phyloP scores from a whole-genome alignment of 352 stramenopile species.

The Phytopythium montanum region DNA sequence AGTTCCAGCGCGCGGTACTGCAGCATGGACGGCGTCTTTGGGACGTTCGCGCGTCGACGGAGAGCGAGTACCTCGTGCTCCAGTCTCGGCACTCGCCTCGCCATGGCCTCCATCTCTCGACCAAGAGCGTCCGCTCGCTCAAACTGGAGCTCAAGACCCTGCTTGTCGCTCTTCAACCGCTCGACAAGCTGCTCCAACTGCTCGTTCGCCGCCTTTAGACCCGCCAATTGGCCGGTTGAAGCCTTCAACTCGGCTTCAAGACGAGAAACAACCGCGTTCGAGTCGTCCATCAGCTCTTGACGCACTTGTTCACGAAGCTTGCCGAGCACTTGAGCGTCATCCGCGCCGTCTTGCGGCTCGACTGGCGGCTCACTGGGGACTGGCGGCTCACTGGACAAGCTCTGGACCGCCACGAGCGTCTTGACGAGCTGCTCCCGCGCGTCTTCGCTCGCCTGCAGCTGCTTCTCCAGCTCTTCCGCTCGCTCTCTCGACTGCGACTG shows the following conservation, averaged over 20 bases:
- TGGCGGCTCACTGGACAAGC: neutral
- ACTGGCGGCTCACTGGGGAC: neutral
- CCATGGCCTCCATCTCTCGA: conserved; percentile 23
- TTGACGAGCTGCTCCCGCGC: conserved; percentile 53
- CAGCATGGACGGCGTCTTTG: conserved; percentile 74
- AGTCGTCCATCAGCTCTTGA: neutral
- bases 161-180: conserved; percentile 23
- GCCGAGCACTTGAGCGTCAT: neutral
- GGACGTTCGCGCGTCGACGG: conserved; percentile 38
- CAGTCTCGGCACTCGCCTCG: conserved; percentile 30
- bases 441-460: conserved; percentile 68
- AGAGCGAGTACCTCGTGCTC: conserved; percentile 54
- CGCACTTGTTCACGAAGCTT: conserved; percentile 3
- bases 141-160: conserved; percentile 28
- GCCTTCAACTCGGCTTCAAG: neutral
- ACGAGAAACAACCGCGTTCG: no score
- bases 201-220: conserved; percentile 22
- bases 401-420: conserved; percentile 48
- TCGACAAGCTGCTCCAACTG: conserved; percentile 23
- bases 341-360: neutral
- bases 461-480: conserved; percentile 25
- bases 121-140: conserved; percentile 25
- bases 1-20: conserved; percentile 73
- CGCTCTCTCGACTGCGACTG: conserved; percentile 14
- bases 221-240: conserved; percentile 12